Evolutionary conservation across 2,329 filamentous ascomycete species (phyloP).

Genomic region (Fusarium sp.): DNA sequence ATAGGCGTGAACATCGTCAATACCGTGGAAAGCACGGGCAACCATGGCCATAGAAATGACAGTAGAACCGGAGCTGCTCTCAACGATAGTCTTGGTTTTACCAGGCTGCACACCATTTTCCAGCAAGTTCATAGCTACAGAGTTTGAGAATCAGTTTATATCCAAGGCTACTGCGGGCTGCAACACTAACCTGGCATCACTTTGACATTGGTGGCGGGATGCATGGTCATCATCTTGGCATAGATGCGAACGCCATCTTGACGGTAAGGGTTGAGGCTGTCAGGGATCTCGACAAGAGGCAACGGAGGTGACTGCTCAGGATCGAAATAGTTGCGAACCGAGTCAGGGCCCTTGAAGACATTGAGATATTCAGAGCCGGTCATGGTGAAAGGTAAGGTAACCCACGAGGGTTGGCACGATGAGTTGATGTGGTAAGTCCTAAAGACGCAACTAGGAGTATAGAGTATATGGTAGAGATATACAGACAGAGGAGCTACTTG

Average conservation of each 20-base stretch:
- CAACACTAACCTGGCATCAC: slow-evolving; percentile 64
- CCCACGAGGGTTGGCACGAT: slow-evolving; percentile 9
- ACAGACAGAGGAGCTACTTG: neutral
- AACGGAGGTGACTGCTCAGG: slow-evolving; percentile 69
- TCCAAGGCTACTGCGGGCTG: neutral
- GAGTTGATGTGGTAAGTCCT: neutral
- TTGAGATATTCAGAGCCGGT: slow-evolving; percentile 56
- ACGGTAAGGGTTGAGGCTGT: slow-evolving; percentile 67
- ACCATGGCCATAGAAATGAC: slow-evolving; percentile 67
- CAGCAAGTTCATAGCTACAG: slow-evolving; percentile 60
- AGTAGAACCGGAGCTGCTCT: slow-evolving; percentile 72
- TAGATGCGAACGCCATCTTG: slow-evolving; percentile 71
- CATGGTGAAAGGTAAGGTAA: slow-evolving; percentile 44
- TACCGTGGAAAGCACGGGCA: slow-evolving; percentile 55
- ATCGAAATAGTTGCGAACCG: slow-evolving; percentile 69
- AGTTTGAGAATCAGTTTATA: slow-evolving; percentile 21
- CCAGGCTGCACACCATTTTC: slow-evolving; percentile 59
- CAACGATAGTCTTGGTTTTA: slow-evolving; percentile 67
- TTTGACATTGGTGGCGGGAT: slow-evolving; percentile 73
- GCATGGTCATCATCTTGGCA: slow-evolving; percentile 74
- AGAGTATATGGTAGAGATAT: neutral
- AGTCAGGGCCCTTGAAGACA: slow-evolving; percentile 68
- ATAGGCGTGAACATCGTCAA: slow-evolving; percentile 58
- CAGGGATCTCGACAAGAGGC: slow-evolving; percentile 71
- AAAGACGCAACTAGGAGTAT: neutral